Base-by-base conservation (phyloP, 768 basidiomycete genomes). In the Cantharellus anzutake region DNA sequence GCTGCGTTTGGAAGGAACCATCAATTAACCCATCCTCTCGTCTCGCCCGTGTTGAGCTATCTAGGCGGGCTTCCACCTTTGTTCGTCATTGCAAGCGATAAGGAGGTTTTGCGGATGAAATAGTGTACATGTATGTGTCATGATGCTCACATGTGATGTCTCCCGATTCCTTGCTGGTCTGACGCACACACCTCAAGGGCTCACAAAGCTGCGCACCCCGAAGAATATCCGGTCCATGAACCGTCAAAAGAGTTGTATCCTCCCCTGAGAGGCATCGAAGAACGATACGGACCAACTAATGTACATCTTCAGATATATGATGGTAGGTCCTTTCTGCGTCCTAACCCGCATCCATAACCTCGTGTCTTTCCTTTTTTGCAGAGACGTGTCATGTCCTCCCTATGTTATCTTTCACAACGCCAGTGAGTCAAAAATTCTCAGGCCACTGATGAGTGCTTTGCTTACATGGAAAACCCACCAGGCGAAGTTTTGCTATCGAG, bases 241-340 rank as follows among this genome's bases (percentile, higher is more conserved):
- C 79, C 80, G 29, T 72, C 81, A 2, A 69, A 81, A 11, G 67
- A 70, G 74, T 78, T 70, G 59, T 67, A 72, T 57, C 69, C 71
- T 2, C 65, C 63, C 4, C 60, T 71, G 4, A 56, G 69, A 38
- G 69, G 65, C 1, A 72, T 71, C 56, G 69, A 72, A 57, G 65
- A 66, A 29, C 64, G 65, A 4, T 66, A 69, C 63, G 66, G 67
- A 2, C 67, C 85, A 2, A 91, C 92, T 1, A 75, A 82, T 60
- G 90, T 94, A 16, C 92, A 97, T 71, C 73, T 97, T 5, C 92
- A 97, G 69, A 81, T 96, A 1, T 96, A 91, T 67, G 92, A 97
- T 67, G 90, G 81, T 81, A 62, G 40, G 73, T 58, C 0, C 20
- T 35, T 44, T 57, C 16, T 51, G 59, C 38, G 35, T 14, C 39